Evolutionary conservation across 805 yeast genomes (phyloP), one percentile per base, ranked within the genome.

Genomic region (Komagataella ulmi): DNA sequence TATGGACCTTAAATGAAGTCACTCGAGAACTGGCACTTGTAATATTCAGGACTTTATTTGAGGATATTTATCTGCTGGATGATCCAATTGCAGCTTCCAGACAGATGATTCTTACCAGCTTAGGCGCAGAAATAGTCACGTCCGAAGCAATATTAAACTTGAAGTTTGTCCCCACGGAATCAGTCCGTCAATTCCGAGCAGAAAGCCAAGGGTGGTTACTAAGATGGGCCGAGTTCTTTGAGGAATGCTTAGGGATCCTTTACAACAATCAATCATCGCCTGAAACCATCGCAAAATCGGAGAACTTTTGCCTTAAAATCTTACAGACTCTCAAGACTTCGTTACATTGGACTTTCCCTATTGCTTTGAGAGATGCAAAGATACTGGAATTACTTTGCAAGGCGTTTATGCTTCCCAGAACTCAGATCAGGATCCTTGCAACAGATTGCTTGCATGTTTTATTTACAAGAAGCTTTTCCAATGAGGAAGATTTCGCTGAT

Each of bases 401-500:
- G 53, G 75, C 87, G 36, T 69, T 88, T 50, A 66, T 79, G 45
- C 68, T 81, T 6, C 62, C 67, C 17, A 81, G 83, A 58, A 77
- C 83, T 46, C 77, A 78, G 56, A 77, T 91, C 49, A 83, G 88
- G 62, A 83, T 88, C 0, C 74, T 90, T 54, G 89, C 97, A 0
- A 80, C 90, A 48, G 99, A 93, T 63, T 88, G 97, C 61, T 74
- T 93, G 55, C 97, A 93, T 64, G 85, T 86, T 44, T 70, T 93
- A 18, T 85, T 90, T 67, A 88, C 96, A 1, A 77, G 98, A 60
- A 75, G 77, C 12, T 89, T 87, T 65, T 69, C 75, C 40, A 75
- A 76, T 8, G 77, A 72, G 46, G 78, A 72, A 1, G 97, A 93
- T 65, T 85, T 89, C 63, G 79, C 80, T 49, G 79, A 80, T 51